phyloP scores from a whole-genome alignment of 1,284 basidiomycete species.

The Ceratobasidium sp. region DNA sequence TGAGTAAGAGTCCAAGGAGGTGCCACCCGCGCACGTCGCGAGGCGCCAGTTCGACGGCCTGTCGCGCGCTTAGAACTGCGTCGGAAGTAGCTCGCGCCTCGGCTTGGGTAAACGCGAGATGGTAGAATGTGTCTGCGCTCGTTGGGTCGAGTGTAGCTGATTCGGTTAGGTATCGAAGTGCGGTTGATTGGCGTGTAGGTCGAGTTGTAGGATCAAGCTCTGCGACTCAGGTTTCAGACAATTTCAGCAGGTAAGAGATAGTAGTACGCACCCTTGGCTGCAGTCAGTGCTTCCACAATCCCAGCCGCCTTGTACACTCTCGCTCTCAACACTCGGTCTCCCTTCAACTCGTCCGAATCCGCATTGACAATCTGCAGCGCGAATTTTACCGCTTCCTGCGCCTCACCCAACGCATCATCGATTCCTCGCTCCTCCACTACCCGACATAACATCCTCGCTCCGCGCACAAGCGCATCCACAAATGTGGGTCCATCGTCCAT shows the following conservation, averaged over 20 bases:
- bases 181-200: conserved; percentile 68
- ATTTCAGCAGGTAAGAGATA: neutral
- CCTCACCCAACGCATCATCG: conserved; percentile 59
- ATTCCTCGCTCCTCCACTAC: conserved; percentile 57
- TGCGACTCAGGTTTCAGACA: conserved; percentile 53
- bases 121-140: conserved; percentile 76
- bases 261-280: conserved; percentile 67
- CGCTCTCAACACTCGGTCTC: conserved; percentile 60
- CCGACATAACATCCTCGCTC: conserved; percentile 79
- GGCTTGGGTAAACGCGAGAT: conserved; percentile 82
- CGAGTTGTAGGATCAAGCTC: conserved; percentile 77
- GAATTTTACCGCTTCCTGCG: conserved; percentile 70
- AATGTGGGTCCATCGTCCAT: conserved; percentile 74
- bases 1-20: conserved; percentile 85
- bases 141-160: conserved; percentile 70
- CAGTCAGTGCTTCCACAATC: conserved; percentile 71
- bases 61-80: conserved; percentile 77
- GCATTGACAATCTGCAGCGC: conserved; percentile 66
- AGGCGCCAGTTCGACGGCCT: conserved; percentile 82
- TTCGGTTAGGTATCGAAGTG: conserved; percentile 69
- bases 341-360: conserved; percentile 57
- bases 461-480: conserved; percentile 78
- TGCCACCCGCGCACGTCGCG: conserved; percentile 90
- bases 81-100: conserved; percentile 76
- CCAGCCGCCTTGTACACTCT: conserved; percentile 75